A percentile compares a stretch with the other conserved stretches of the same genome.
These are phyloP conservation scores for Elongisporangium undulatum DNA, from an alignment of 352 stramenopile genomes.

Conservation along the genomic window DNA sequence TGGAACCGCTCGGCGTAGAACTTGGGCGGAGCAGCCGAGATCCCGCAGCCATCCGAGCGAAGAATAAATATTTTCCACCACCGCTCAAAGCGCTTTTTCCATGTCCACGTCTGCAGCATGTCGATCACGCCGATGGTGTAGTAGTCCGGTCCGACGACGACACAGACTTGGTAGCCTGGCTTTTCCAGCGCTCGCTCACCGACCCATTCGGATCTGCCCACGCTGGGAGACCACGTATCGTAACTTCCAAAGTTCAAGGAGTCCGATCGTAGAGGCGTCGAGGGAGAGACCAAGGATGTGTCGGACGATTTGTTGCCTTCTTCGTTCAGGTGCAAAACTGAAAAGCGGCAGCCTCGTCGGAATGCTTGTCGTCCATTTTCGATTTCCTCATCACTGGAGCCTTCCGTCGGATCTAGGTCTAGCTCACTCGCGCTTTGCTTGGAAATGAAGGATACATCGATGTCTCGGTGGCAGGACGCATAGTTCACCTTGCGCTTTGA, in stretches of 20 bases:
- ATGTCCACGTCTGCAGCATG: conserved; percentile 89
- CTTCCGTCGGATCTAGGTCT: conserved; percentile 23
- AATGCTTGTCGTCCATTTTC: conserved; percentile 48
- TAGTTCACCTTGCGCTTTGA: conserved; percentile 75
- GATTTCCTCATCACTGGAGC: conserved; percentile 46
- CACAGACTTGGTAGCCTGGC: conserved; percentile 58
- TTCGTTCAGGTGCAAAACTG: conserved; percentile 48
- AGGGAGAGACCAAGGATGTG: not conserved
- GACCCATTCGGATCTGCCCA: conserved; percentile 36
- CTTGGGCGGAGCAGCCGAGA: conserved; percentile 73
- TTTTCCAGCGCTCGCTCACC: conserved; percentile 60
- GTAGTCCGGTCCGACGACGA: conserved; percentile 78
- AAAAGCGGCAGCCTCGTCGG: conserved; percentile 68
- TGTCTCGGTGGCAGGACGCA: conserved; percentile 59
- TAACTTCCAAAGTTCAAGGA: conserved; percentile 41
- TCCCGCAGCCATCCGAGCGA: conserved; percentile 57
- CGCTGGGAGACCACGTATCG: conserved; percentile 13
- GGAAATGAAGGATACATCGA: conserved; percentile 37
- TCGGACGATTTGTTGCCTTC: conserved; percentile 16
- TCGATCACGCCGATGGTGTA: conserved; percentile 90
- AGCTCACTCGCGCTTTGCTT: not conserved
- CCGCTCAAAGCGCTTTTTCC: conserved; percentile 72
- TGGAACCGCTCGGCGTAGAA: conserved; percentile 80
- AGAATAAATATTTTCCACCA: conserved; percentile 83
- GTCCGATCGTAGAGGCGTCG: conserved; percentile 54